These are phyloP conservation scores for Russula sp. DNA, from an alignment of 768 basidiomycete genomes.

Conservation along the genomic window DNA sequence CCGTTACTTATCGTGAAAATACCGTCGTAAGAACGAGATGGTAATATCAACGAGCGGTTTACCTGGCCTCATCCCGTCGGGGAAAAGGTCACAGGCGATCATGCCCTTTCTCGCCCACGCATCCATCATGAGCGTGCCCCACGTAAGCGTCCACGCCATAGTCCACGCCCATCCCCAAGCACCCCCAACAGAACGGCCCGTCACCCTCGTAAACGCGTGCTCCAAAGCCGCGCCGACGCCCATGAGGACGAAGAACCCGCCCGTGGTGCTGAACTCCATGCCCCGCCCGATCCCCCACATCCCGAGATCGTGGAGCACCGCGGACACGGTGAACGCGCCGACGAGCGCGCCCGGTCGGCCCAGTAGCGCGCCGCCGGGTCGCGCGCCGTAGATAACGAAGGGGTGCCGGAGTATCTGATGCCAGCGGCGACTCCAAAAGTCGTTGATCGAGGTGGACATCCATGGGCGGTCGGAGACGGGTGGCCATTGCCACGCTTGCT, in stretches of 20 bases:
- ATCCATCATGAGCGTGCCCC: constrained; percentile 27
- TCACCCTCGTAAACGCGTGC: constrained; percentile 35
- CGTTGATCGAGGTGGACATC: constrained; percentile 31
- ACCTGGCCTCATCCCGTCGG: background rate
- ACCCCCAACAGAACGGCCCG: constrained; percentile 43
- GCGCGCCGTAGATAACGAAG: constrained; percentile 29
- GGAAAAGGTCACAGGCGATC: constrained; percentile 7
- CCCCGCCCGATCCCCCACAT: constrained; percentile 54
- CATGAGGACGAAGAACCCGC: constrained; percentile 52
- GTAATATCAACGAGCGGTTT: background rate
- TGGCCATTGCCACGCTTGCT: constrained; percentile 31
- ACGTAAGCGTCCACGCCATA: constrained; percentile 38
- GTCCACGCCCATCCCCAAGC: constrained; percentile 49
- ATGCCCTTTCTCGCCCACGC: constrained; percentile 15
- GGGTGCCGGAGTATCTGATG: constrained; percentile 31
- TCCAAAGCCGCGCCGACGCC: constrained; percentile 49
- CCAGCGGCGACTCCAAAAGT: constrained; percentile 37
- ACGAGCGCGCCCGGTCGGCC: constrained; percentile 47
- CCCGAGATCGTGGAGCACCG: constrained; percentile 51
- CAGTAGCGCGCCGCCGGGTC: constrained; percentile 32
- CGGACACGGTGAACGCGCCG: constrained; percentile 55
- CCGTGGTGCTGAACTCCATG: constrained; percentile 36
- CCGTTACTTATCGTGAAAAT: too few species aligned
- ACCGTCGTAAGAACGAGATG: background rate
- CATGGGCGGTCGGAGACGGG: constrained; percentile 33